A percentile compares a stretch with the other conserved stretches of the same genome.
Conservation (phyloP, 352 stramenopile species). For the Vaucheria bursata region DNA sequence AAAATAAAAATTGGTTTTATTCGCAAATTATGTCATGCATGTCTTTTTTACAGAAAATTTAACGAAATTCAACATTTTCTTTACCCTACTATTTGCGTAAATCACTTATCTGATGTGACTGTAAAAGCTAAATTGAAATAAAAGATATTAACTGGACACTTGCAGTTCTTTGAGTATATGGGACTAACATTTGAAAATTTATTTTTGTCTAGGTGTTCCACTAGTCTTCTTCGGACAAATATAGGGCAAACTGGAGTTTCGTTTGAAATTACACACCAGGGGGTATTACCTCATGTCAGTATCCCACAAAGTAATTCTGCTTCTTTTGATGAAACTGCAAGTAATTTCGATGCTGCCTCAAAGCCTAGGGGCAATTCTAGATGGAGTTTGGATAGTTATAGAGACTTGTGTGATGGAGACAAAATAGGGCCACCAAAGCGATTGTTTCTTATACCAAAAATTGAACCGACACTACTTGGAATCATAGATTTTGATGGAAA, state of each 20-base stretch:
- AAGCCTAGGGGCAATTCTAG: not conserved
- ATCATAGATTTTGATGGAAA: conserved; percentile 36
- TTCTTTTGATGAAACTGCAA: not conserved
- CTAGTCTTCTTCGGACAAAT: conserved; percentile 4
- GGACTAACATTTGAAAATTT: not conserved
- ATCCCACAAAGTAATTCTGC: not conserved
- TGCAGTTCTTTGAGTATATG: too few relatives aligned
- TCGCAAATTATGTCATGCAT: too few relatives aligned
- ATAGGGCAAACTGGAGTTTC: not conserved
- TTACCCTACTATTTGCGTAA: too few relatives aligned
- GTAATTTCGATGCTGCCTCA: not conserved
- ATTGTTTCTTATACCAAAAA: conserved; percentile 27
- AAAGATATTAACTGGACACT: not conserved
- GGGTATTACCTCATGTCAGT: conserved; percentile 24
- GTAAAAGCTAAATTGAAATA: not conserved
- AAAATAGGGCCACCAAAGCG: conserved; percentile 23
- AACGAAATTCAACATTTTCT: too few relatives aligned
- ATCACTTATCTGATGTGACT: not conserved
- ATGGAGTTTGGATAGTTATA: not conserved
- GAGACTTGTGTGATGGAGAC: not conserved
- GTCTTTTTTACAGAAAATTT: too few relatives aligned
- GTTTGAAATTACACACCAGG: conserved; percentile 27
- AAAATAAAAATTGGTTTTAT: too few relatives aligned
- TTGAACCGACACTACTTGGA: conserved; percentile 17
- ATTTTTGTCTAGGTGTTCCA: conserved; percentile 13